phyloP scores from a whole-genome alignment of 2,329 filamentous ascomycete species.

The Emmonsiellopsis sp. region DNA sequence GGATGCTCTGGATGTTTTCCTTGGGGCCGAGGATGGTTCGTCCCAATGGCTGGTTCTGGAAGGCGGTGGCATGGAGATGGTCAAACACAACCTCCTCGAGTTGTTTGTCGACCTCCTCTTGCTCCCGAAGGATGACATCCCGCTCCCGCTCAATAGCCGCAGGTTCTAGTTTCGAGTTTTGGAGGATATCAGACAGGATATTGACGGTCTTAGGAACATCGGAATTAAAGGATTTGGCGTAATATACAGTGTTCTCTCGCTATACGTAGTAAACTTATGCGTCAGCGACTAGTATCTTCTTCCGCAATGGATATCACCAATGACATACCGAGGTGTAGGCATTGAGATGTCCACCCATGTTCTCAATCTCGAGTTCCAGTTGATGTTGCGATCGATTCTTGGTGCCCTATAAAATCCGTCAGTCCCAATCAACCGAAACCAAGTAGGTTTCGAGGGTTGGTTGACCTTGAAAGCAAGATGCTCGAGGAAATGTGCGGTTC shows the following conservation, averaged over 20 bases:
- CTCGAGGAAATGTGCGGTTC: slow-evolving; percentile 98
- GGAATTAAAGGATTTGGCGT: slow-evolving; percentile 97
- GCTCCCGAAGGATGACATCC: slow-evolving; percentile 96
- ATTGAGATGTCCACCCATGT: slow-evolving; percentile 98
- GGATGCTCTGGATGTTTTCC: slow-evolving; percentile 96
- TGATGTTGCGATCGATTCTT: slow-evolving; percentile 91
- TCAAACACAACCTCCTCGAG: slow-evolving; percentile 99
- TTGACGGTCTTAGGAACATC: slow-evolving; percentile 95
- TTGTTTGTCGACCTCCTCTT: slow-evolving; percentile 99
- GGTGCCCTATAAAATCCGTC: slow-evolving; percentile 54
- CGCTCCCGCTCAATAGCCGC: slow-evolving; percentile 92
- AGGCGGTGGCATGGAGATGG: slow-evolving; percentile 96
- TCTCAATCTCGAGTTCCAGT: slow-evolving; percentile 98
- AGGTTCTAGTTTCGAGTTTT: slow-evolving; percentile 96
- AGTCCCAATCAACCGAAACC: background rate
- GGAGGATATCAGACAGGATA: slow-evolving; percentile 97
- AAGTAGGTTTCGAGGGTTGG: background rate
- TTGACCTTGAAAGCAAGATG: slow-evolving; percentile 98
- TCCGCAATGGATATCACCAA: slow-evolving; percentile 10
- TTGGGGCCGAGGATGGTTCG: slow-evolving; percentile 96
- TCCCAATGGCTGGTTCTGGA: slow-evolving; percentile 90
- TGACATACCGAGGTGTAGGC: slow-evolving; percentile 90
- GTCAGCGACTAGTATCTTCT: slow-evolving; percentile 12
- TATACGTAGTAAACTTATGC: slow-evolving; percentile 24
- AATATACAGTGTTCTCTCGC: slow-evolving; percentile 99